Evolutionary conservation across 768 basidiomycete species (phyloP), one percentile per base, ranked within the genome.

Genomic region (Amanita pseudoporphyria): DNA sequence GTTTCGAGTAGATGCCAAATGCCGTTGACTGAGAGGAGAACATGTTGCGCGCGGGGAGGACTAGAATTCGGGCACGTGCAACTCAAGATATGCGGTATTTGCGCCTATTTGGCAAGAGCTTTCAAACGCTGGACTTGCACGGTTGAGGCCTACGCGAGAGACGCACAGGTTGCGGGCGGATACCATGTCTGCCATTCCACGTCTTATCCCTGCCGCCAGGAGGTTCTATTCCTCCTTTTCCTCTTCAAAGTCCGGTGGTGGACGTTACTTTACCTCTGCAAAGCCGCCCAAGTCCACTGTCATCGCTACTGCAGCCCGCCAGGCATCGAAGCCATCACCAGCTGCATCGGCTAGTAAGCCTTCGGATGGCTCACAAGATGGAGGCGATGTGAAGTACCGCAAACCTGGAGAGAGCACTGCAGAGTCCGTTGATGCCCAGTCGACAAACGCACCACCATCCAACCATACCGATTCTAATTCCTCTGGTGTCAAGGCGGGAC

Each of bases 161-260:
- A n/a, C n/a, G n/a, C n/a, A n/a, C 14, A 26, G 22, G 39, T 24
- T 32, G 28, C 40, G 36, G 30, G 26, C 38, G 6, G 26, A 16
- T 32, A 26, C 57, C 49, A 81, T 83, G 78, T 75, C 78, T 56
- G 64, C 76, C 51, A 54, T 81, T 51, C 54, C 64, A 52, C 77
- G 78, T 47, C 59, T 81, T 45, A 62, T 79, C 40, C 75, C 72
- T 42, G 69, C 72, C 18, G 65, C 72, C 13, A 68, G 75, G 42
- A 74, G 87, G 60, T 63, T 77, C 9, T 88, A 86, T 56, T 89
- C 83, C 5, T 87, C 86, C 1, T 82, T 84, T 56, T 89, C 87
- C 68, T 86, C 84, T 10, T 83, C 82, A 22, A 87, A 84, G 59
- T 71, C 84, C 1, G 86, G 87, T 3, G 71, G 76, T 1, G 87